These are phyloP conservation scores for Cardamine chenopodiifolia DNA, from an alignment of 345 rosid genomes.

Conservation along the genomic window DNA sequence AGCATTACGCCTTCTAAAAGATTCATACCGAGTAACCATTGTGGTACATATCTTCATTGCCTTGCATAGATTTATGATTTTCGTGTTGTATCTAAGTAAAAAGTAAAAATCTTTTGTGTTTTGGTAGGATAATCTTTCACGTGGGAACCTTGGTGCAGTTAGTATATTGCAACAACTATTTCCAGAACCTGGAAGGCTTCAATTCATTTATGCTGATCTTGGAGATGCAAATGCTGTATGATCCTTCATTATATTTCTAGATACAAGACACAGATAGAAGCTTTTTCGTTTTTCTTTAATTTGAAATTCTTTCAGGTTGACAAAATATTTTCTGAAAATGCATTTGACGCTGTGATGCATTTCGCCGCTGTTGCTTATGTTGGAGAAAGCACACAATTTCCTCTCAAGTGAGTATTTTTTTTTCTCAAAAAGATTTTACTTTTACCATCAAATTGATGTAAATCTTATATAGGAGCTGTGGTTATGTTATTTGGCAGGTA, in stretches of 20 bases:
- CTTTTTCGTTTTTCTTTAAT: constrained; percentile 37
- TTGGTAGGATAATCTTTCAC: constrained; percentile 59
- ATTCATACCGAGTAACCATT: constrained; percentile 75
- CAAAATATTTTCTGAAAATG: constrained; percentile 51
- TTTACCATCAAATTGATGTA: not conserved
- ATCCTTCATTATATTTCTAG: constrained; percentile 30
- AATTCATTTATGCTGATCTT: constrained; percentile 58
- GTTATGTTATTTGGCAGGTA: constrained; percentile 45
- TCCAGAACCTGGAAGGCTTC: constrained; percentile 62
- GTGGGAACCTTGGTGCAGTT: constrained; percentile 59
- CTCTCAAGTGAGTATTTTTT: constrained; percentile 50
- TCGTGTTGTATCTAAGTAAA: constrained; percentile 2
- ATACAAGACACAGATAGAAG: not conserved
- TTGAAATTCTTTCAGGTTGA: constrained; percentile 43
- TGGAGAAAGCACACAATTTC: constrained; percentile 64
- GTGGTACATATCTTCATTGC: constrained; percentile 54
- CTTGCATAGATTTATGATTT: not conserved
- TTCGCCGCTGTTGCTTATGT: constrained; percentile 74
- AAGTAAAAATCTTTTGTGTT: not conserved
- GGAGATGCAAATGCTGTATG: constrained; percentile 59
- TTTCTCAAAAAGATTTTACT: not conserved
- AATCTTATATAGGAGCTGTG: not conserved
- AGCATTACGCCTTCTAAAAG: constrained; percentile 69
- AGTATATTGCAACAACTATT: constrained; percentile 51
- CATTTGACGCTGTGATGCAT: constrained; percentile 61